Percentiles rank a stretch among this genome's conserved stretches.
phyloP scores from a whole-genome alignment of 2,329 filamentous ascomycete genomes.

The Cercospora janseana region DNA sequence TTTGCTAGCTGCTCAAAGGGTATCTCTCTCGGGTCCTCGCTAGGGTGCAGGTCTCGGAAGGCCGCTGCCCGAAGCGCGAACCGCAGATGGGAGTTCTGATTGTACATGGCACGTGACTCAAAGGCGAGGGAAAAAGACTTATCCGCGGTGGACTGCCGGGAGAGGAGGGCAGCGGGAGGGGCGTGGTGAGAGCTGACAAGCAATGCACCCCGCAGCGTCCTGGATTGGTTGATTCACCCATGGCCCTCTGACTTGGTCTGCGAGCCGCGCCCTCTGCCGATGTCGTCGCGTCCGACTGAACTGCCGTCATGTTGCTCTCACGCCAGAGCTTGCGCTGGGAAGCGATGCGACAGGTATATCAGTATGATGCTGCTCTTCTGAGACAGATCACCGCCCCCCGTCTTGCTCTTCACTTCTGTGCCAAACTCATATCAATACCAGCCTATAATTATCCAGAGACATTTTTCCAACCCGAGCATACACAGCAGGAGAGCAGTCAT shows the following conservation, averaged over 20 bases:
- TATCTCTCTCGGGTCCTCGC: too few relatives aligned
- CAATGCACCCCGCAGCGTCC: constrained; percentile 12
- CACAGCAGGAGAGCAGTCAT: constrained; percentile 3
- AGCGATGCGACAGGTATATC: constrained; percentile 10
- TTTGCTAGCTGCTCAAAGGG: too few relatives aligned
- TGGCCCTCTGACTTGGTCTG: constrained; percentile 3
- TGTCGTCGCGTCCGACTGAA: constrained; percentile 17
- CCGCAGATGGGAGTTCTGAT: too few relatives aligned
- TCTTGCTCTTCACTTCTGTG: neutral
- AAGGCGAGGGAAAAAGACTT: neutral
- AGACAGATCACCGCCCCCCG: neutral
- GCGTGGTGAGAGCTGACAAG: neutral
- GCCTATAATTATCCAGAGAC: neutral
- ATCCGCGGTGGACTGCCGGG: constrained; percentile 4
- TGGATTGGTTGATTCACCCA: constrained; percentile 9
- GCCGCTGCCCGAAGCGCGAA: too few relatives aligned
- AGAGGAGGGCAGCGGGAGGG: neutral
- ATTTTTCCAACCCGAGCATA: neutral
- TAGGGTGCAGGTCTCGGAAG: too few relatives aligned
- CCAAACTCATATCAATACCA: neutral
- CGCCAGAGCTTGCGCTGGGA: constrained; percentile 14
- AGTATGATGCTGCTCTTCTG: constrained; percentile 10
- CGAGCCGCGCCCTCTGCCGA: constrained; percentile 10
- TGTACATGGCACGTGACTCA: constrained; percentile 5
- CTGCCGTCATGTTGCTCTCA: constrained; percentile 15